A percentile compares a stretch with the other conserved stretches of the same genome.
Evolutionary conservation across 2,329 filamentous ascomycete species (phyloP).

Genomic region (Exserohilum rostratum): DNA sequence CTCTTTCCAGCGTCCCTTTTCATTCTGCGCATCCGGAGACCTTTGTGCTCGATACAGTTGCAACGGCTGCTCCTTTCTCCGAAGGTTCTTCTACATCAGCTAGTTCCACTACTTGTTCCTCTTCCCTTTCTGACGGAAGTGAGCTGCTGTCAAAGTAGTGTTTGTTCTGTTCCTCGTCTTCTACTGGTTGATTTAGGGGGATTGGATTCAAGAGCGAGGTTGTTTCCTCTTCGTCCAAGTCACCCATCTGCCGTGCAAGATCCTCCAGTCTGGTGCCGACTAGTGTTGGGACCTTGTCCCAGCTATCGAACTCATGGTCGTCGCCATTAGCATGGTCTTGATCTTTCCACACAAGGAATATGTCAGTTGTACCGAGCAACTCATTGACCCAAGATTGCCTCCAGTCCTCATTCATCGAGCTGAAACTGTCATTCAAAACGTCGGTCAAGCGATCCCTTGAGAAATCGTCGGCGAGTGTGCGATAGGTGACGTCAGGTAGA

Average conservation of each 20-base stretch:
- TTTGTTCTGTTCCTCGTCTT: background rate
- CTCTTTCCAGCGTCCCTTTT: too few relatives aligned
- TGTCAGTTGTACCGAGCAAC: slow-evolving; percentile 5
- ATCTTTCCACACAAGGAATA: slow-evolving; percentile 12
- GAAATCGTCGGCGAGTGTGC: slow-evolving; percentile 5
- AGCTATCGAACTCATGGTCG: slow-evolving; percentile 10
- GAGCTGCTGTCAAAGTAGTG: background rate
- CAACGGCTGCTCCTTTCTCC: too few relatives aligned
- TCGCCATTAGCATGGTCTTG: background rate
- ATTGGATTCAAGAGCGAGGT: background rate
- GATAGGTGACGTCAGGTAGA: slow-evolving; percentile 6
- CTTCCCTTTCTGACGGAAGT: too few relatives aligned
- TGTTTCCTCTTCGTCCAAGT: slow-evolving; percentile 15
- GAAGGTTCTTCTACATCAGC: too few relatives aligned
- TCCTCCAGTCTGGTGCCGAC: slow-evolving; percentile 8
- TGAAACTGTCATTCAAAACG: slow-evolving; percentile 2
- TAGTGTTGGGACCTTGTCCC: slow-evolving; percentile 2
- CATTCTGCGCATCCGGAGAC: too few relatives aligned
- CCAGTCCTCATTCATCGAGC: background rate
- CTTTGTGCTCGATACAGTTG: too few relatives aligned
- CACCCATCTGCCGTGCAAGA: slow-evolving; percentile 9
- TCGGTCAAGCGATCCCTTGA: slow-evolving; percentile 8
- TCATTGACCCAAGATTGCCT: background rate
- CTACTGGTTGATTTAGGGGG: background rate
- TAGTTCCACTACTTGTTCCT: too few relatives aligned